These are phyloP conservation scores for Capronia coronata DNA, from an alignment of 2,329 filamentous ascomycete species.

Conservation along the genomic window DNA sequence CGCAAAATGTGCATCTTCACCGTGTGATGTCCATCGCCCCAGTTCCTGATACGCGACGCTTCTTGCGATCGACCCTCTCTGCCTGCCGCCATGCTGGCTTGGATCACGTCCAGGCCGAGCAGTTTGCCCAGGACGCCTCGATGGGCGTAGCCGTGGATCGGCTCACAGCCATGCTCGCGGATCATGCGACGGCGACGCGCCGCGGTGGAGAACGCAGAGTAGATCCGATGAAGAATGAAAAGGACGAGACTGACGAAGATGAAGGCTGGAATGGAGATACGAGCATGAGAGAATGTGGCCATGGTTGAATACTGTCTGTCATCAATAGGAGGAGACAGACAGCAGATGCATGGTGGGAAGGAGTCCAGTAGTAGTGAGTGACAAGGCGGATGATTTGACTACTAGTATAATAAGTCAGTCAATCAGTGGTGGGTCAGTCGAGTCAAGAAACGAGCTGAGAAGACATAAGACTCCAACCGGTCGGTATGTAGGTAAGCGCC, in stretches of 20 bases:
- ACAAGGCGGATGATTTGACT: no score
- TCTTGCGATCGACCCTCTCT: conserved; percentile 23
- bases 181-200: conserved; percentile 22
- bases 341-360: no score
- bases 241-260: conserved; percentile 13
- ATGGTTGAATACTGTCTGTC: conserved; percentile 3
- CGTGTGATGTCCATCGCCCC: conserved; percentile 15
- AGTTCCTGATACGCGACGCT: conserved; percentile 18
- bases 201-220: conserved; percentile 23
- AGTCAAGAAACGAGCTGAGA: no score
- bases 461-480: no score
- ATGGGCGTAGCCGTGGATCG: conserved; percentile 44
- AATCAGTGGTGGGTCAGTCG: no score
- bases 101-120: conserved; percentile 23
- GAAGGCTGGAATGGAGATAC: conserved; percentile 10
- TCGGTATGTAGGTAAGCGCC: no score
- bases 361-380: no score
- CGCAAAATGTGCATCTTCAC: conserved; percentile 3
- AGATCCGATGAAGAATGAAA: conserved; percentile 15
- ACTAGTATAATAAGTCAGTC: no score
- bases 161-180: conserved; percentile 42
- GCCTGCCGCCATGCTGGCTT: conserved; percentile 15
- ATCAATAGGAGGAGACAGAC: no score
- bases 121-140: conserved; percentile 34
- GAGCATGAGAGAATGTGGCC: conserved; percentile 12